phyloP scores from a whole-genome alignment of 2,329 filamentous ascomycete species.

The Fusarium heterosporum region DNA sequence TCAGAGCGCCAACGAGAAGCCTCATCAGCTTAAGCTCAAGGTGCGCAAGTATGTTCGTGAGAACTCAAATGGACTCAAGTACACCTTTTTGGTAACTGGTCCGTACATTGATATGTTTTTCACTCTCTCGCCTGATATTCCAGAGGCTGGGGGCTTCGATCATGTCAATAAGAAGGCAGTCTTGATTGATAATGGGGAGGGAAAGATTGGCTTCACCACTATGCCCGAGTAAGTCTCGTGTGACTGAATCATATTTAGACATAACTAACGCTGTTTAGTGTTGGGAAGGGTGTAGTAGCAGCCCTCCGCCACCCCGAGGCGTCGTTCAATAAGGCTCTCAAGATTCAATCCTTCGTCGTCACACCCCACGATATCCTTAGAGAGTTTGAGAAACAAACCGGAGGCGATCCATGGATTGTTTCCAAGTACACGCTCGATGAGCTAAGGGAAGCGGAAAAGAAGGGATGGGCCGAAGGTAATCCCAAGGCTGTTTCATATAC shows the following conservation, averaged over 20 bases:
- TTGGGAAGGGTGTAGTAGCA: conserved; percentile 73
- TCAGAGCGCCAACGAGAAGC: conserved; percentile 68
- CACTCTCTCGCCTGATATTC: conserved; percentile 47
- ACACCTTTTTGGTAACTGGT: conserved; percentile 77
- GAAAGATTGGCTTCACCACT: conserved; percentile 74
- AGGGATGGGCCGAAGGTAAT: conserved; percentile 66
- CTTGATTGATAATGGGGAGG: conserved; percentile 71
- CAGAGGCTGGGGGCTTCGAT: conserved; percentile 68
- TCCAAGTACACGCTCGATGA: conserved; percentile 58
- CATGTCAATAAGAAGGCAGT: conserved; percentile 66
- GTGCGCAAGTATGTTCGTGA: conserved; percentile 71
- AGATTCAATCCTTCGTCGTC: conserved; percentile 77
- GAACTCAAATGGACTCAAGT: conserved; percentile 63
- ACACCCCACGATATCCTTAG: conserved; percentile 71
- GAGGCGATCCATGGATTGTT: conserved; percentile 58
- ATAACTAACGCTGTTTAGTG: conserved; percentile 55
- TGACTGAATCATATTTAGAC: background rate
- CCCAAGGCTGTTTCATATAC: conserved; percentile 68
- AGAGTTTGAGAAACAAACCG: conserved; percentile 77
- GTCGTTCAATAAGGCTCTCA: conserved; percentile 67
- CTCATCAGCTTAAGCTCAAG: conserved; percentile 77
- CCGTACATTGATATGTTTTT: conserved; percentile 76
- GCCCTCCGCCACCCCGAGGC: conserved; percentile 68
- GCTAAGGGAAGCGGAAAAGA: conserved; percentile 67
- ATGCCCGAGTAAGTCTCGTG: conserved; percentile 72